Conservation (phyloP, 768 basidiomycete genomes). For the Leccinum aurantiacum region DNA sequence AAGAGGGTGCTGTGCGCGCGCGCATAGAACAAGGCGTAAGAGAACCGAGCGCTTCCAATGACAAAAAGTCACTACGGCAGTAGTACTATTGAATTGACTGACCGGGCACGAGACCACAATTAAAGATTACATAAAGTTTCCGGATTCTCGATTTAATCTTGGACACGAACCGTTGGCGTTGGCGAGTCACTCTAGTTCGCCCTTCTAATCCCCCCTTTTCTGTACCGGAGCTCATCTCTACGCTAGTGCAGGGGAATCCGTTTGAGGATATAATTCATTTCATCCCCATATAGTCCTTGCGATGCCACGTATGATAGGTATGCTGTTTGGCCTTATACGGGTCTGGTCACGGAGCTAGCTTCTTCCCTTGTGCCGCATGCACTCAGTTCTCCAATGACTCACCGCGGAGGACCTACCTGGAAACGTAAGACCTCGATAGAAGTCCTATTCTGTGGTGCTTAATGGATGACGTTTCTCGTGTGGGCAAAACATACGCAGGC, state of each 20-base stretch:
- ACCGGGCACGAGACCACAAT: too few species aligned
- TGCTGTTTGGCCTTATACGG: conserved; percentile 1
- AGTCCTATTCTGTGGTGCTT: neutral
- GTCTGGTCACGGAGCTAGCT: neutral
- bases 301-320: neutral
- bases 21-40: too few species aligned
- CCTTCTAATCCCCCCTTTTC: neutral
- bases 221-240: neutral
- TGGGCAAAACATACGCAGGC: neutral
- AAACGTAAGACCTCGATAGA: neutral
- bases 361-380: neutral
- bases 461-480: neutral
- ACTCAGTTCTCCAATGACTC: neutral
- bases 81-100: too few species aligned
- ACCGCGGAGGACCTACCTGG: neutral
- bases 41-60: too few species aligned
- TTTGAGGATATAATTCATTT: neutral
- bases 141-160: too few species aligned
- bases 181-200: neutral
- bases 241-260: neutral
- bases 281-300: conserved; percentile 9
- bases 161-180: neutral
- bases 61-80: too few species aligned
- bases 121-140: too few species aligned
- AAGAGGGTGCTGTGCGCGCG: too few species aligned